A percentile compares a stretch with the other conserved stretches of the same genome.
Evolutionary conservation across 805 yeast genomes (phyloP).

Genomic region (Cyberlindnera maclurae): DNA sequence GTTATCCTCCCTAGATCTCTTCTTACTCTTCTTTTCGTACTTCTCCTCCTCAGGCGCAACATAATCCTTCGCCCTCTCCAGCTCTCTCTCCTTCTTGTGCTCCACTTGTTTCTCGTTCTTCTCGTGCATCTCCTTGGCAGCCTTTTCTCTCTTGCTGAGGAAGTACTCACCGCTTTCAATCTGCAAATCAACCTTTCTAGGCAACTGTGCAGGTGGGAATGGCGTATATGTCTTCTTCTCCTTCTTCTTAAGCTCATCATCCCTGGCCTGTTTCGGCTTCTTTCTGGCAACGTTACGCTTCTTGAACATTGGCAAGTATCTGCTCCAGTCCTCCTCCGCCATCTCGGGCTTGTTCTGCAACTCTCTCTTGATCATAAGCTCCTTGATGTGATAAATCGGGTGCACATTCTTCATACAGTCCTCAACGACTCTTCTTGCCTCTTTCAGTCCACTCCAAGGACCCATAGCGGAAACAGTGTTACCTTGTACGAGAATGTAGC

Average conservation of each 20-base stretch:
- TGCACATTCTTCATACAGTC: constrained; percentile 96
- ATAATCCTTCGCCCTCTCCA: constrained; percentile 70
- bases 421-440: constrained; percentile 87
- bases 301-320: constrained; percentile 94
- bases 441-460: constrained; percentile 87
- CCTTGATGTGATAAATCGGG: constrained; percentile 97
- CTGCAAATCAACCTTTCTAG: constrained; percentile 94
- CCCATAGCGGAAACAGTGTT: constrained; percentile 98
- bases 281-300: constrained; percentile 93
- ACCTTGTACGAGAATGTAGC: constrained; percentile 95
- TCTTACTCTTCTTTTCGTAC: constrained; percentile 33
- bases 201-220: constrained; percentile 96
- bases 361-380: constrained; percentile 94
- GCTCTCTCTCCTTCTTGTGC: constrained; percentile 54
- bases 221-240: constrained; percentile 79
- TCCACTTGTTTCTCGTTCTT: constrained; percentile 75
- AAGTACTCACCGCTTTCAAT: constrained; percentile 98
- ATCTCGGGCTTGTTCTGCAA: constrained; percentile 91
- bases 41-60: constrained; percentile 78
- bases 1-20: constrained; percentile 23
- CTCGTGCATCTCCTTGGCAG: constrained; percentile 59
- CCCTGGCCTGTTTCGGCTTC: constrained; percentile 65
- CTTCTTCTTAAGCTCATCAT: constrained; percentile 35
- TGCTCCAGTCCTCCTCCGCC: constrained; percentile 93
- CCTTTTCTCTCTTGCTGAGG: constrained; percentile 81